Base-by-base conservation (phyloP, 148 eudicot species). In the Rhododendron kiyosumense region DNA sequence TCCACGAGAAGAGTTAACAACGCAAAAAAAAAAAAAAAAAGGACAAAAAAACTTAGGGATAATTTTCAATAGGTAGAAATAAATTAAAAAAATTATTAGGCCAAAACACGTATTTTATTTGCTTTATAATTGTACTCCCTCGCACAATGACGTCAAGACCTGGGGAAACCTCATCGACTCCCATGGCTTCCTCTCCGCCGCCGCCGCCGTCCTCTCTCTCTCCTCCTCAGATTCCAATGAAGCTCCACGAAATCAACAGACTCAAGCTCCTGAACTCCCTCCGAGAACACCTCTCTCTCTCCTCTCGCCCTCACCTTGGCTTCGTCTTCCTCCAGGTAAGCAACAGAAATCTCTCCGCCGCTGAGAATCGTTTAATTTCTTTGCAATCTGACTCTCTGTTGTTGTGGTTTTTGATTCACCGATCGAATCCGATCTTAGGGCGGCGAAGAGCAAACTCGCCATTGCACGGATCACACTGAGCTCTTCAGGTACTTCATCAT, bases 381-480 rank as follows among this genome's bases (percentile, higher is more conserved):
- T 24, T 8, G 0, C 8, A 20, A 28, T 76, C 63, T 79, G 74
- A 83, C 52, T 63, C 41, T 15, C 22, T 54, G 32, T 26, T 30
- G 20, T 12, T 43, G 24, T 7, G 12, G 43, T 46, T 73, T 57
- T 38, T 8, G 18, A 2, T 54, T 83, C 67, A 20, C 11, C 71
- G 18, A 26, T 32, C 54, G 7, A 20, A 46, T 82, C 57, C 57
- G 51, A 48, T 88, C 17, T 52, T 79, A 96, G 99, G 99, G 99
- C 2, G 99, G 99, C 11, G 96, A 95, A 65, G 98, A 96, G 91
- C 86, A 92, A 84, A 94, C 88, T 82, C 94, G 98, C 14, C 87
- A 96, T 85, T 95, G 98, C 89, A 96, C 99, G 36, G 99, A 96
- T 96, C 99, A 96, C 88, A 80, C 85, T 17, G 99, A 96, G 79